These are phyloP conservation scores for Globisporangium perplexum DNA, from an alignment of 352 stramenopile genomes.

Conservation along the genomic window DNA sequence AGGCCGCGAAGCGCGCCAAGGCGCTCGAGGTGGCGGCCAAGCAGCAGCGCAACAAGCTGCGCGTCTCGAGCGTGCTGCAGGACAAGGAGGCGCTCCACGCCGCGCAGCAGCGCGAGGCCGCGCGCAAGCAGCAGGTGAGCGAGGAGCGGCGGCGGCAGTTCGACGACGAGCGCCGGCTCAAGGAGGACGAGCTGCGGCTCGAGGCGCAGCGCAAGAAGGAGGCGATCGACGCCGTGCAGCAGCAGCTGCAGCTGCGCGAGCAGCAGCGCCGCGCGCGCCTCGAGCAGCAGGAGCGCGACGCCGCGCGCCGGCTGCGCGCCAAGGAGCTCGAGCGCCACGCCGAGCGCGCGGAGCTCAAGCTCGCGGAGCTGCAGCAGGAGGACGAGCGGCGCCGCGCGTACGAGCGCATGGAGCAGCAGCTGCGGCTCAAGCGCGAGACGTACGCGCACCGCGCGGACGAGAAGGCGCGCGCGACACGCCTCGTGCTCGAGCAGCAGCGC, in stretches of 20 bases:
- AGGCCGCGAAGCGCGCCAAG: slow-evolving; percentile 36
- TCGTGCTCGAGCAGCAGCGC: slow-evolving; percentile 50
- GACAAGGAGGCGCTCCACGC: slow-evolving; percentile 50
- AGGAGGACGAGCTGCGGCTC: slow-evolving; percentile 43
- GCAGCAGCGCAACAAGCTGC: slow-evolving; percentile 60
- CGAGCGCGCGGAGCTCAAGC: slow-evolving; percentile 40
- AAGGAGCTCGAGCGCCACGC: slow-evolving; percentile 46
- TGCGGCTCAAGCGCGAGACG: slow-evolving; percentile 31
- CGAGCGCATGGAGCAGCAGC: slow-evolving; percentile 54
- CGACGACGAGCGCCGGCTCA: slow-evolving; percentile 34
- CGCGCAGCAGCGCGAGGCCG: slow-evolving; percentile 38
- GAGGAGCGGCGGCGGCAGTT: slow-evolving; percentile 43
- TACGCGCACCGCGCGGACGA: slow-evolving; percentile 43
- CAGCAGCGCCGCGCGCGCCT: slow-evolving; percentile 43
- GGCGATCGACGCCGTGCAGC: slow-evolving; percentile 51
- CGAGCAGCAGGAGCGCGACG: slow-evolving; percentile 39
- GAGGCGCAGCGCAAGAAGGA: slow-evolving; percentile 54
- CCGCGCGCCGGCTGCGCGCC: slow-evolving; percentile 30
- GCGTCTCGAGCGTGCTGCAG: slow-evolving; percentile 50
- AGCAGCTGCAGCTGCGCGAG: slow-evolving; percentile 49
- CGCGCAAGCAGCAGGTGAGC: slow-evolving; percentile 58
- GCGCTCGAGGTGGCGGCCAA: slow-evolving; percentile 44
- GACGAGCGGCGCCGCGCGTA: slow-evolving; percentile 49
- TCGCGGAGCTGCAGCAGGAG: slow-evolving; percentile 41
- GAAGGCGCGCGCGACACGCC: slow-evolving; percentile 43